Base-by-base conservation (phyloP, 164 flowering plant species). In the Dillenia suffruticosa region DNA sequence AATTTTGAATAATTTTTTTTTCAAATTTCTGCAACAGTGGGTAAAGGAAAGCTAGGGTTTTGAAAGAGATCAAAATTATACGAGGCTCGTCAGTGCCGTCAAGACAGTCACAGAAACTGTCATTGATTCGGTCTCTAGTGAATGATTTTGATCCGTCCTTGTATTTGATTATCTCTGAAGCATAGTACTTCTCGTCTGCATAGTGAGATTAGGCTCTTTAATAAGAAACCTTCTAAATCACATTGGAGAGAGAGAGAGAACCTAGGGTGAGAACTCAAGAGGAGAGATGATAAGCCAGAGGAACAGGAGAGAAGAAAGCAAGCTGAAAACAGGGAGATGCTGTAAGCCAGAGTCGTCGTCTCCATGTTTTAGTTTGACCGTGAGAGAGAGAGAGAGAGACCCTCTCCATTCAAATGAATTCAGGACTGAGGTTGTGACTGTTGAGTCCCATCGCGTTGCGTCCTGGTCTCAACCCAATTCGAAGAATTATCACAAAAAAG, bases 1-100 rank as follows among this genome's bases (percentile, higher is more conserved):
- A 32, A 32, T 32, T 32, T 32, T 6, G 7, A 32, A 32, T 4
- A n/a, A n/a, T n/a, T n/a, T n/a, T n/a, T 32, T 32, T 6, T 32
- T 32, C 40, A 32, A 32, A 32, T 32, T 32, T 32, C 40, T 32
- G 40, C 40, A 6, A 4, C 40, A 32, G 40, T 6, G 40, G 5
- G 40, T 32, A 32, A 32, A 16, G 11, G 19, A 14, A 17, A 49
- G 12, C 17, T 48, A 46, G 51, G 58, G 57, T 43, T 56, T 40
- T 46, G 16, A 32, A 6, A 32, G 40, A 32, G 7, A 32, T 32
- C 40, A 32, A 19, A 26, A 10, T 3, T 9, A 19, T 74, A 91
- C 93, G 96, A 2, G 96, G 97, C 69, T 91, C 97, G 59, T 91
- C 97, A 22, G 97, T 83, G 26, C 93, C 97, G 61, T 89, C 96